These are phyloP conservation scores for Candida hungchunana DNA, from an alignment of 805 yeast species.

Conservation along the genomic window DNA sequence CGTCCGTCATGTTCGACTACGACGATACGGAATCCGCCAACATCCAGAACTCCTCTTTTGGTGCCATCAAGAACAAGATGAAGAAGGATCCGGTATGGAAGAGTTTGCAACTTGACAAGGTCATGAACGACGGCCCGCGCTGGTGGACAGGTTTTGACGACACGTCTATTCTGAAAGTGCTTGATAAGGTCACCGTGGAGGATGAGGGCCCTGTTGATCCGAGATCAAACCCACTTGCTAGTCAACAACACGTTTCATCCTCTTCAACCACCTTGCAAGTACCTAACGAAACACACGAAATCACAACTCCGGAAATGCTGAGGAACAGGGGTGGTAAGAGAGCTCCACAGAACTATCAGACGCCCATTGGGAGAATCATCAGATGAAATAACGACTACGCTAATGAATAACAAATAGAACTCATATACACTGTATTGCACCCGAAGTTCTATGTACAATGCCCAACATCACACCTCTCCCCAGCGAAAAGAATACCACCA, in stretches of 20 bases:
- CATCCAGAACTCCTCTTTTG: slow-evolving; percentile 22
- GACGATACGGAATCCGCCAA: slow-evolving; percentile 14
- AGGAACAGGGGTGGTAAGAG: slow-evolving; percentile 20
- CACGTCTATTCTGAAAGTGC: slow-evolving; percentile 14
- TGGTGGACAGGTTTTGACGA: slow-evolving; percentile 14
- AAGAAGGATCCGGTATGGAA: slow-evolving; percentile 24
- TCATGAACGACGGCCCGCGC: slow-evolving; percentile 21
- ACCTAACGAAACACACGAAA: slow-evolving; percentile 8
- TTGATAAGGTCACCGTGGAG: slow-evolving; percentile 6
- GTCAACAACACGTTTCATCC: not conserved
- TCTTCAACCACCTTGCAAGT: not conserved
- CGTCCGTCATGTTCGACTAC: slow-evolving; percentile 9
- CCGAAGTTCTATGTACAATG: too few relatives aligned
- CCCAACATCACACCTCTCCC: too few relatives aligned
- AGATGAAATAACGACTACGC: too few relatives aligned
- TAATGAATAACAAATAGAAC: too few relatives aligned
- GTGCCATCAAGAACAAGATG: slow-evolving; percentile 20
- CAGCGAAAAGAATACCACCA: too few relatives aligned
- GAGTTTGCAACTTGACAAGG: slow-evolving; percentile 24
- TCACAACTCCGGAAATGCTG: slow-evolving; percentile 23
- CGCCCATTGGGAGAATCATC: slow-evolving; percentile 24
- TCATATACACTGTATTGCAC: too few relatives aligned
- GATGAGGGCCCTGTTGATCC: not conserved
- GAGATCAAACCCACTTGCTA: not conserved
- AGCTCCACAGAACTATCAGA: slow-evolving; percentile 19